Evolutionary conservation across 805 yeast species (phyloP).

Genomic region (Wickerhamomyces tratensis): DNA sequence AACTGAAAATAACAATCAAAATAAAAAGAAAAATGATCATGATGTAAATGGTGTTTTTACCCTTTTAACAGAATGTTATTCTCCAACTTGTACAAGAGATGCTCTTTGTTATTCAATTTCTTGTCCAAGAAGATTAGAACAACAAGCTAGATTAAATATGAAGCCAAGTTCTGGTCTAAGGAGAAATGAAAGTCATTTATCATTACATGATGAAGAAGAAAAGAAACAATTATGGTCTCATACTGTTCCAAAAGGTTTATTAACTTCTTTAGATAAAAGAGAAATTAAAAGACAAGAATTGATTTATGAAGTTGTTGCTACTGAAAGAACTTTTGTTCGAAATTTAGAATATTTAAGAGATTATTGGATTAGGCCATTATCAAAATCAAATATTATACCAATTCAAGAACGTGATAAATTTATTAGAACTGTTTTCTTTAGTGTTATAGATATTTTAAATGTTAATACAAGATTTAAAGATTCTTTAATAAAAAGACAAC

Average conservation of each 20-base stretch:
- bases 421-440: conserved; percentile 84
- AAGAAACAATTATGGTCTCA: conserved; percentile 88
- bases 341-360: conserved; percentile 90
- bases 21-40: conserved; percentile 7
- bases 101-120: conserved; percentile 88
- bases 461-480: conserved; percentile 83
- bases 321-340: conserved; percentile 92
- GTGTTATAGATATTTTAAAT: conserved; percentile 77
- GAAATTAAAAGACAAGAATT: conserved; percentile 93
- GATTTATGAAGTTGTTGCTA: conserved; percentile 85
- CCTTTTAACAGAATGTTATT: conserved; percentile 85
- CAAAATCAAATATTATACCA: conserved; percentile 81
- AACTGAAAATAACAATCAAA: conserved; percentile 8
- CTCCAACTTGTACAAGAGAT: conserved; percentile 92
- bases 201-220: conserved; percentile 67
- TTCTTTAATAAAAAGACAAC: conserved; percentile 80
- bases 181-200: conserved; percentile 61
- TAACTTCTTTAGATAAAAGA: conserved; percentile 68
- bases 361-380: conserved; percentile 85
- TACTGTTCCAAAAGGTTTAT: conserved; percentile 71
- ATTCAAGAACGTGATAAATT: conserved; percentile 85
- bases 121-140: conserved; percentile 92
- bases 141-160: conserved; percentile 85
- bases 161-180: conserved; percentile 80
- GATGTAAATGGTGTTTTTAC: conserved; percentile 87